phyloP scores from a whole-genome alignment of 2,329 filamentous ascomycete genomes.

The Alternaria dauci region DNA sequence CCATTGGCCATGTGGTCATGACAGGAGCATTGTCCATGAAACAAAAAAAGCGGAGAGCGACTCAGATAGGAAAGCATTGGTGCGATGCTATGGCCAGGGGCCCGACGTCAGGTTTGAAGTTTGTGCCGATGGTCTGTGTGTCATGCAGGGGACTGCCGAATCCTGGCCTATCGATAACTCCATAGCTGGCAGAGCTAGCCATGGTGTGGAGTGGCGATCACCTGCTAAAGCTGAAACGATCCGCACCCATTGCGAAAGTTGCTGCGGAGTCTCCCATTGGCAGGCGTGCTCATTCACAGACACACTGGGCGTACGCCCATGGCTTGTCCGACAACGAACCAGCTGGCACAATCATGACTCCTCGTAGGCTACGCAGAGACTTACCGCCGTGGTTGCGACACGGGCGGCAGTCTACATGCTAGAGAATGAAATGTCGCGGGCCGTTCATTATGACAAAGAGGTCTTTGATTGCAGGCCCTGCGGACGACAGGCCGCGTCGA shows the following conservation, averaged over 20 bases:
- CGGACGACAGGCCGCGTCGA: slow-evolving; percentile 15
- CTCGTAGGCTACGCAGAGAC: slow-evolving; percentile 17
- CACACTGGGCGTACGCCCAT: slow-evolving; percentile 20
- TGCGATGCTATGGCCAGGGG: slow-evolving; percentile 29
- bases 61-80: slow-evolving; percentile 27
- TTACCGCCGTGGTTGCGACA: slow-evolving; percentile 32
- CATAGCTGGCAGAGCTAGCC: slow-evolving; percentile 8
- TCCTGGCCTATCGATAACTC: slow-evolving; percentile 38
- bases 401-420: slow-evolving; percentile 21
- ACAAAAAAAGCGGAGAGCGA: slow-evolving; percentile 33
- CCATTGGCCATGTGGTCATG: slow-evolving; percentile 35
- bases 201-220: slow-evolving; percentile 31
- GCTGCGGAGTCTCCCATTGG: slow-evolving; percentile 29
- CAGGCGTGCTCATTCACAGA: slow-evolving; percentile 19
- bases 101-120: slow-evolving; percentile 29
- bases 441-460: not conserved
- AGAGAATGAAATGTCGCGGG: not conserved
- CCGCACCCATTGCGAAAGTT: slow-evolving; percentile 10
- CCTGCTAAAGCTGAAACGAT: slow-evolving; percentile 36
- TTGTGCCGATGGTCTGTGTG: slow-evolving; percentile 23
- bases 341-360: slow-evolving; percentile 15
- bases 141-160: slow-evolving; percentile 27
- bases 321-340: slow-evolving; percentile 26
- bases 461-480: slow-evolving; percentile 28
- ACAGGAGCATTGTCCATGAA: slow-evolving; percentile 43